Percentiles rank a stretch among this genome's conserved stretches.
phyloP scores from a whole-genome alignment of 225 moss, liverwort and hornwort genomes.

The Antitrichia curtipendula region DNA sequence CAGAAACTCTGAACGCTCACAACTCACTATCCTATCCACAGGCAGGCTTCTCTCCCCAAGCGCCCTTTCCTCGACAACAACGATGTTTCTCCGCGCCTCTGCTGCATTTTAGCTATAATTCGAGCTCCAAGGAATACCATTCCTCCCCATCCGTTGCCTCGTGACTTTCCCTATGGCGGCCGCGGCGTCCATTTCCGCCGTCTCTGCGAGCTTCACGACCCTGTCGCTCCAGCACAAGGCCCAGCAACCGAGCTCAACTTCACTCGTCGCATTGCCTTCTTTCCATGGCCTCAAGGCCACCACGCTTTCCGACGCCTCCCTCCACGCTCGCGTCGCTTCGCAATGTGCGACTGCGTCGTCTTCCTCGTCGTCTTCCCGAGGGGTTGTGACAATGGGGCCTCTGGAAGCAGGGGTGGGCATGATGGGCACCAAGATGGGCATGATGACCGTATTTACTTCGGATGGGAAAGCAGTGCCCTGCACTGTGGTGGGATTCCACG shows the following conservation, averaged over 20 bases:
- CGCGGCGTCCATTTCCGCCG: conserved; percentile 24
- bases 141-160: neutral
- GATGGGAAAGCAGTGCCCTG: conserved; percentile 62
- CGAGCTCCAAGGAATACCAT: neutral
- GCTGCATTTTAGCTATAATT: neutral
- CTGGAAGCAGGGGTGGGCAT: conserved; percentile 76
- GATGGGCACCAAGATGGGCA: conserved; percentile 97
- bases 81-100: neutral
- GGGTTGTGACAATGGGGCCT: conserved; percentile 47
- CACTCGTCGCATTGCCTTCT: neutral
- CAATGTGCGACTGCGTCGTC: neutral
- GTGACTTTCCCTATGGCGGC: conserved; percentile 5
- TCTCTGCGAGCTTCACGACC: conserved; percentile 8
- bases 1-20: neutral
- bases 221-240: neutral
- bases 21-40: neutral
- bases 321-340: conserved; percentile 1
- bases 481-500: conserved; percentile 84
- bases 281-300: conserved; percentile 10
- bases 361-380: neutral
- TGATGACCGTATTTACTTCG: conserved; percentile 72
- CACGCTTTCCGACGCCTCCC: neutral
- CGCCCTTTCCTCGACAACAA: neutral
- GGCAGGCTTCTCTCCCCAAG: neutral
- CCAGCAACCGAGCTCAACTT: neutral